phyloP scores from a whole-genome alignment of 1,284 basidiomycete species.

The Puccinia polysora region DNA sequence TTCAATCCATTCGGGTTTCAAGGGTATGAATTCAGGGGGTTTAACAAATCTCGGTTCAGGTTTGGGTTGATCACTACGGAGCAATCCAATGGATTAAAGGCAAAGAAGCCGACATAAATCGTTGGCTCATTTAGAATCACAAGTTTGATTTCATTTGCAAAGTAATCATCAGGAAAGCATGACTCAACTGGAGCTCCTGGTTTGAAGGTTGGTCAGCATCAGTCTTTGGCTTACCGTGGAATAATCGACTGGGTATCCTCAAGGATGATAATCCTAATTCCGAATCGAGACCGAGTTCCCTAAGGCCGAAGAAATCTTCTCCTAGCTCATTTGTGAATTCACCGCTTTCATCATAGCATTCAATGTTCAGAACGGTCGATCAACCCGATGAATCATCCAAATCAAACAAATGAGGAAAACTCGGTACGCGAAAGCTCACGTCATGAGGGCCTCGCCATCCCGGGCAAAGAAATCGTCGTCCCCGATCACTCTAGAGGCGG shows the following conservation, averaged over 20 bases:
- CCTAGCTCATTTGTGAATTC: constrained; percentile 81
- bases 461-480: constrained; percentile 38
- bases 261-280: constrained; percentile 75
- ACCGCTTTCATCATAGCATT: constrained; percentile 58
- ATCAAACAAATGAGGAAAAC: neutral
- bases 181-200: constrained; percentile 25
- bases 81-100: neutral
- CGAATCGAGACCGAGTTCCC: constrained; percentile 78
- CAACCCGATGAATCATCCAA: too few relatives aligned
- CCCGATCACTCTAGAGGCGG: constrained; percentile 26
- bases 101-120: neutral
- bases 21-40: constrained; percentile 23
- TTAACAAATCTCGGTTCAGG: constrained; percentile 38
- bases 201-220: neutral
- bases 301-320: constrained; percentile 87
- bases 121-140: neutral
- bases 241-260: constrained; percentile 70
- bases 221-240: constrained; percentile 58
- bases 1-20: constrained; percentile 30
- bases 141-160: neutral
- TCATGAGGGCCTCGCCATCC: constrained; percentile 38
- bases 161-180: too few relatives aligned
- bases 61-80: constrained; percentile 2
- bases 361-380: constrained; percentile 32
- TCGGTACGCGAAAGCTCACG: constrained; percentile 19